These are phyloP conservation scores for Trichoderma brevicompactum DNA, from an alignment of 2,329 filamentous ascomycete species.

Conservation along the genomic window DNA sequence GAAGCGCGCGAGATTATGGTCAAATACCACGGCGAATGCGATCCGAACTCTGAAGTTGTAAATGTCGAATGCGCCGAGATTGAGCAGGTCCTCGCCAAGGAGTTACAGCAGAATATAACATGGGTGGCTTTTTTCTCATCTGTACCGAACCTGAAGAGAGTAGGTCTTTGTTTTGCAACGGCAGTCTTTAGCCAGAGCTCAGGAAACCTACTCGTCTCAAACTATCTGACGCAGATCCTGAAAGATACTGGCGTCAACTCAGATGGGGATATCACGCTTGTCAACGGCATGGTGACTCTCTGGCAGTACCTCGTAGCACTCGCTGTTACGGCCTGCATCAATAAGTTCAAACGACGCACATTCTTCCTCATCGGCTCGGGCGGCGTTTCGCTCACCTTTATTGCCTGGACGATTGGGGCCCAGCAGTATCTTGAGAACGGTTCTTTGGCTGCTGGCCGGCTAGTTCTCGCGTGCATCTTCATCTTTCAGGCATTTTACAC, in stretches of 20 bases:
- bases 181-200: slow-evolving; percentile 49
- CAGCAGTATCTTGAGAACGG: slow-evolving; percentile 44
- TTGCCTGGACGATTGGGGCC: slow-evolving; percentile 47
- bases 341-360: slow-evolving; percentile 44
- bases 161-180: slow-evolving; percentile 46
- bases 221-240: slow-evolving; percentile 47
- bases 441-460: slow-evolving; percentile 40
- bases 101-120: slow-evolving; percentile 42
- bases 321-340: slow-evolving; percentile 43
- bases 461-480: slow-evolving; percentile 50
- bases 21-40: slow-evolving; percentile 56
- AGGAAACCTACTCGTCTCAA: slow-evolving; percentile 49
- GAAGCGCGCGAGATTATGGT: slow-evolving; percentile 56
- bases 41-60: slow-evolving; percentile 41
- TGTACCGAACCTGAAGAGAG: slow-evolving; percentile 46
- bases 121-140: slow-evolving; percentile 50
- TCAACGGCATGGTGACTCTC: slow-evolving; percentile 49
- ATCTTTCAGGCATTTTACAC: slow-evolving; percentile 49
- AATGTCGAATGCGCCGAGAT: slow-evolving; percentile 27
- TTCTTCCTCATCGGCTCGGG: slow-evolving; percentile 47
- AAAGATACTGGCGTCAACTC: slow-evolving; percentile 46
- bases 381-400: slow-evolving; percentile 46
- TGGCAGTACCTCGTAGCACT: slow-evolving; percentile 51
- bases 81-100: slow-evolving; percentile 22
- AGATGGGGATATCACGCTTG: slow-evolving; percentile 46